Conservation (phyloP, 2,329 filamentous ascomycete species). For the Aspergillus udagawae region DNA sequence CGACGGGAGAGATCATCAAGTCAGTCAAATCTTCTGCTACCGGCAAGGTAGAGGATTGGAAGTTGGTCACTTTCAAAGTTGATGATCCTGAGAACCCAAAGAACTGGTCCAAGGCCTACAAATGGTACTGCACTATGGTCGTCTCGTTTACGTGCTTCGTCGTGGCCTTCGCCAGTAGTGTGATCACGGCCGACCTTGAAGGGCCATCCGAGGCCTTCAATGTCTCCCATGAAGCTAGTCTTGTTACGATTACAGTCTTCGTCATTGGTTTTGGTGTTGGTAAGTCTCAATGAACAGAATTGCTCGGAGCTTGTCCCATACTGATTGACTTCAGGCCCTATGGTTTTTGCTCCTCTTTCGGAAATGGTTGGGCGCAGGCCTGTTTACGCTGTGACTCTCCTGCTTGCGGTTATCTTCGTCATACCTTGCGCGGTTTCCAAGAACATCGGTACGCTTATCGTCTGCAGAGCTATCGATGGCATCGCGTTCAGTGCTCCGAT, state of each 20-base stretch:
- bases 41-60: conserved; percentile 51
- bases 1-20: conserved; percentile 58
- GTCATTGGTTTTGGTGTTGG: conserved; percentile 78
- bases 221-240: conserved; percentile 67
- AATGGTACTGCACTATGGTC: conserved; percentile 84
- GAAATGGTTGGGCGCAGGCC: conserved; percentile 69
- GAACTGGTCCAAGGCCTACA: conserved; percentile 74
- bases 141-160: conserved; percentile 74
- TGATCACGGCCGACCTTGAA: conserved; percentile 72
- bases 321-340: conserved; percentile 52
- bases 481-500: conserved; percentile 83
- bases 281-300: conserved; percentile 22
- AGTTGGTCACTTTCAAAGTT: conserved; percentile 67
- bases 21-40: conserved; percentile 52
- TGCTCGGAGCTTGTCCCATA: neutral
- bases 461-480: conserved; percentile 73
- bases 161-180: conserved; percentile 66
- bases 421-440: conserved; percentile 74
- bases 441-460: conserved; percentile 72
- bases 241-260: conserved; percentile 71
- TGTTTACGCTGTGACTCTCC: conserved; percentile 66
- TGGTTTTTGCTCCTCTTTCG: conserved; percentile 73
- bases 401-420: conserved; percentile 71
- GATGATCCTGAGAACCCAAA: conserved; percentile 76
- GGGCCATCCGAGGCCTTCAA: conserved; percentile 62